Base-by-base conservation (phyloP, 306 rosid species). In the Dryas alaskensis region DNA sequence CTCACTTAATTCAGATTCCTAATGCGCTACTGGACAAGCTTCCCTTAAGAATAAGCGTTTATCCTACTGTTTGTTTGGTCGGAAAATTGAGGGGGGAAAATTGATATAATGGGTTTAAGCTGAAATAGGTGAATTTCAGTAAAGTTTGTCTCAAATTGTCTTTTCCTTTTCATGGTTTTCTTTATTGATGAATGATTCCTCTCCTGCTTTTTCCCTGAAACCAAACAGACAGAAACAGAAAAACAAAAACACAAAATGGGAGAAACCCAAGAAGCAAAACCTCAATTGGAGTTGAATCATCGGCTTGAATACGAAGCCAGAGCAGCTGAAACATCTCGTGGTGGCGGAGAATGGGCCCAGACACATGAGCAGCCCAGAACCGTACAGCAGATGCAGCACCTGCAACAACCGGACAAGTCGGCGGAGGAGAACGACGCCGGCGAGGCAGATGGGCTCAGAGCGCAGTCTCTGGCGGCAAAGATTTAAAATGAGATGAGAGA, bases 291-390 rank as follows among this genome's bases (percentile, higher is more conserved):
- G 92, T 81, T 13, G 94, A 88, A 87, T 86, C 84, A 62, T 93
- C 89, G 37, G 75, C 68, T 40, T 80, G 73, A 62, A 89, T 84
- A n/a, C 84, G 76, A 31, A 44, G 80, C 86, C 83, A 84, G 51
- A 87, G 79, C 49, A 87, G 79, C 49, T 60, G 78, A 60, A 86
- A 90, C 78, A 81, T 71, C 73, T 77, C 76, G 67, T 86, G 37
- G 37, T 31, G 37, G 37, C 37, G 37, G 37, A 31, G 37, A 31
- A 31, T 31, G 37, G 37, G 37, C 37, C 37, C 37, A 31, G 1
- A 31, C 92, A 92, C 93, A 92, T 84, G 70, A 92, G 65, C 53
- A 92, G 48, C 14, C 96, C 98, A 13, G 92, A 86, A 76, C 88
- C 74, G 75, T 92, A 89, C 6, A 92, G 83, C 48, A 89, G 42